A percentile compares a stretch with the other conserved stretches of the same genome.
Evolutionary conservation across 495 filamentous ascomycete species (phyloP).

Genomic region (Aspergillus saccharolyticus): DNA sequence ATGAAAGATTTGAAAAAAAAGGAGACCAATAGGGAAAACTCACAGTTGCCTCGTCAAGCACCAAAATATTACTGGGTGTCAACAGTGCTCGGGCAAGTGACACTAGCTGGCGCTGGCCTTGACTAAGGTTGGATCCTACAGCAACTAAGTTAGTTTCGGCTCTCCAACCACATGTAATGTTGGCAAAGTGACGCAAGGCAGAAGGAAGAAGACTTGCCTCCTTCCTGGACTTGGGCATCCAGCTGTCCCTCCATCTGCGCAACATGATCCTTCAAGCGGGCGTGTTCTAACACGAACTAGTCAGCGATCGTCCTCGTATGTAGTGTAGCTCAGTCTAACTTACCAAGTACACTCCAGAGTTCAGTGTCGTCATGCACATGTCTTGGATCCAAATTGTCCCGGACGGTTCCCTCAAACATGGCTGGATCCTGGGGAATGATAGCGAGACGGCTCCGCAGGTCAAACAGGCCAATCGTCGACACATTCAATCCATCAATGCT

Average conservation of each 20-base stretch:
- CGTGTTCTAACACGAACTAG: conserved; percentile 62
- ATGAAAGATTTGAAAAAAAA: conserved; percentile 7
- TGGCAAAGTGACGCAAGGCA: conserved; percentile 1
- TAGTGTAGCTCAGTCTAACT: conserved; percentile 35
- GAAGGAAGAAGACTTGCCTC: conserved; percentile 56
- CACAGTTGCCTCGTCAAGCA: conserved; percentile 92
- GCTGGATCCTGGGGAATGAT: conserved; percentile 99
- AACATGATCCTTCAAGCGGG: conserved; percentile 87
- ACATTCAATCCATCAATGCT: conserved; percentile 85
- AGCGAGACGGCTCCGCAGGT: conserved; percentile 83
- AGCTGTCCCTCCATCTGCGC: conserved; percentile 81
- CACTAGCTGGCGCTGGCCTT: conserved; percentile 79
- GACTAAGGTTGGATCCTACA: conserved; percentile 55
- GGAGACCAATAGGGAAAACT: conserved; percentile 4
- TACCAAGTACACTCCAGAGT: conserved; percentile 93
- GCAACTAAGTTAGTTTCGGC: conserved; percentile 14
- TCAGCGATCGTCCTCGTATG: conserved; percentile 11
- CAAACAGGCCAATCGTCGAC: conserved; percentile 81
- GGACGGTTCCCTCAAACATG: conserved; percentile 91
- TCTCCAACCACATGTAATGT: not conserved
- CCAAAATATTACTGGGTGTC: conserved; percentile 93
- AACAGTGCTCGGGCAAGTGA: conserved; percentile 90
- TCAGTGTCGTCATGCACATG: conserved; percentile 96
- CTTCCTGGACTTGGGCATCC: conserved; percentile 89
- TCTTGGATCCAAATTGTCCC: conserved; percentile 94